Conservation (phyloP, 140 eudicot genomes). For the Senecio squalidus region DNA sequence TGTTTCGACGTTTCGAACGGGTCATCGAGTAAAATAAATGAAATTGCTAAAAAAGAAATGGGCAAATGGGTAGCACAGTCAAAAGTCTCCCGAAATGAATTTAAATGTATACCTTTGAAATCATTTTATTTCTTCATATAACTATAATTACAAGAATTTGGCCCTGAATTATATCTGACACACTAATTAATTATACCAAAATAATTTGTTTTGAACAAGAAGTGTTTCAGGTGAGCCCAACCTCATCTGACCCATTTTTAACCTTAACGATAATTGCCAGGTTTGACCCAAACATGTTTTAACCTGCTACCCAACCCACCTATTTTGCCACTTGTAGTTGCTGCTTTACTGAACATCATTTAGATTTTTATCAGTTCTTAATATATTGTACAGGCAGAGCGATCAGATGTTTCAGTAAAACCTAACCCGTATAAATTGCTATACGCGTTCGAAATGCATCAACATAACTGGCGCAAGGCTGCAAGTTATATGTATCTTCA, state of each 20-base stretch:
- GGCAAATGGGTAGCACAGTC: not conserved
- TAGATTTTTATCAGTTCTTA: not conserved
- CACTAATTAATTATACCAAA: not conserved
- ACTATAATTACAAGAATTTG: not conserved
- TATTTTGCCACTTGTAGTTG: not conserved
- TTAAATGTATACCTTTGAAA: not conserved
- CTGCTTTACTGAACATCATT: not conserved
- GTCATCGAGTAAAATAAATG: not conserved
- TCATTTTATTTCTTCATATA: not conserved
- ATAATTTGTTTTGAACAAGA: not conserved
- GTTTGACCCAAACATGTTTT: not conserved
- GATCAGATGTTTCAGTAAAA: constrained; percentile 72
- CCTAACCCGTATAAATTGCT: constrained; percentile 84
- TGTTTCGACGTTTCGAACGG: no score
- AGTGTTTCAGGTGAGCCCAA: not conserved
- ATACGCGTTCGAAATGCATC: constrained; percentile 87
- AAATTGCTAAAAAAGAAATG: not conserved
- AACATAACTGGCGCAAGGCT: constrained; percentile 93
- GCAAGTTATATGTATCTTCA: constrained; percentile 79
- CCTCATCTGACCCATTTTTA: not conserved
- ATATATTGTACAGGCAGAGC: constrained; percentile 59
- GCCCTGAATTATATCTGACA: not conserved
- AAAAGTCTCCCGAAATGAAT: not conserved
- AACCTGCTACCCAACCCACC: not conserved
- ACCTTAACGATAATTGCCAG: not conserved